Evolutionary conservation across 1,284 basidiomycete species (phyloP), one percentile per base, ranked within the genome.

Genomic region (Sporisorium sorghi): DNA sequence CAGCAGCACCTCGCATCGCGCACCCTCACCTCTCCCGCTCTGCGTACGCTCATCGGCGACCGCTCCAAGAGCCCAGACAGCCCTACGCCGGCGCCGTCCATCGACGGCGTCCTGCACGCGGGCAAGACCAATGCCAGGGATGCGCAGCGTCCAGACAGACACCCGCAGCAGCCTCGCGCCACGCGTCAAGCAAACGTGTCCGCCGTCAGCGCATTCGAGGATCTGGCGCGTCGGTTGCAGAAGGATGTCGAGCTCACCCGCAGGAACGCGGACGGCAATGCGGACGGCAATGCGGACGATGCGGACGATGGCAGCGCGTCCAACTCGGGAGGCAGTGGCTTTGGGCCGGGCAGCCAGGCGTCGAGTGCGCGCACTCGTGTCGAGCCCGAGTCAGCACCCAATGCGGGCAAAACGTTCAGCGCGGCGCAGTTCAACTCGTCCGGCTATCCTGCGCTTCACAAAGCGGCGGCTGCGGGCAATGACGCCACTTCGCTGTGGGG

Each of bases 261-360:
- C 14, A 40, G 65, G 12, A 54, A 37, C 17, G 50, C 24, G 23
- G 50, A 43, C 6, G 59, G 21, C 14, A 48, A 53, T 14, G 58
- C 39, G n/a, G n/a, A n/a, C n/a, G n/a, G n/a, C n/a, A n/a, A n/a
- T 35, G 7, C 14, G 8, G 74, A 77, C 15, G 71, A 73, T 6
- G 51, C 21, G 9, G 74, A 66, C 24, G 66, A 67, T 40, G 61
- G 49, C 10, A 70, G 57, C 32, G 62, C 63, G 11, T 73, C 70
- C 58, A 76, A 76, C 51, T 76, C 74, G 2, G 72, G 67, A 17
- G 71, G 62, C 12, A 73, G 70, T 28, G 74, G 74, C 15, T 76
- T 72, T 42, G 74, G 68, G 7, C 70, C 74, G 0, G 74, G 74
- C n/a, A 73, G 70, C 43, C 74, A 76, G 39, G 70, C 66, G 3